Evolutionary conservation across 179 eudicot genomes (phyloP), one percentile per base, ranked within the genome.

Genomic region (Gypsophila paniculata): DNA sequence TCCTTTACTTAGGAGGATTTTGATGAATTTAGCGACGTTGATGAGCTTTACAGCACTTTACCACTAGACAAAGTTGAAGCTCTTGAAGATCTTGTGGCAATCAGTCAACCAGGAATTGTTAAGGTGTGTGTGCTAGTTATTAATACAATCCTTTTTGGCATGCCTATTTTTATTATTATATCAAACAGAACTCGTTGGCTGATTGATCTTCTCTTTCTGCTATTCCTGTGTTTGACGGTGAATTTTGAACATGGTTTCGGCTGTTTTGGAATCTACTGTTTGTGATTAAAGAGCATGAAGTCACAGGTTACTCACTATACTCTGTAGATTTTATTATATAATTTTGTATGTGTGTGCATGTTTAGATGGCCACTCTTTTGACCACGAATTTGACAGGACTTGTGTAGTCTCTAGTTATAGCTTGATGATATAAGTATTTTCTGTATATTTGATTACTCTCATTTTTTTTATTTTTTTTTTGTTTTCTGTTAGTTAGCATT

Each of bases 61-160:
- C 99, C 97, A 34, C 74, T 94, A 18, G 99, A 94, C 76, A 91
- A 91, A 85, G 95, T 92, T 81, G 99, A 94, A 74, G 82, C 97
- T 74, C 92, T 90, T 72, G 99, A 94, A 86, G 99, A 94, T 78
- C 85, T 94, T 48, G 99, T 90, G 54, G 70, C 95, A 65, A 82
- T 91, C 75, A 90, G 75, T 49, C 91, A 88, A 65, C 97, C 99
- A 69, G 85, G 78, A 81, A 85, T 87, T 84, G 90, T 78, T 52
- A 94, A 94, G 97, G 99, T 84, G 70, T 49, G 81, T 76, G 68
- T 51, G 29, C 42, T 42, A 58, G 48, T 38, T 74, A n/a, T 46
- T 46, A 46, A 46, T 46, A 39, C 26, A 1, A 39, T 22, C 15
- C 48, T n/a, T 75, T 61, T 39, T 38, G 57, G 42, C 19, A 82